These are phyloP conservation scores for Pisolithus tinctorius DNA, from an alignment of 768 basidiomycete genomes.

Conservation along the genomic window DNA sequence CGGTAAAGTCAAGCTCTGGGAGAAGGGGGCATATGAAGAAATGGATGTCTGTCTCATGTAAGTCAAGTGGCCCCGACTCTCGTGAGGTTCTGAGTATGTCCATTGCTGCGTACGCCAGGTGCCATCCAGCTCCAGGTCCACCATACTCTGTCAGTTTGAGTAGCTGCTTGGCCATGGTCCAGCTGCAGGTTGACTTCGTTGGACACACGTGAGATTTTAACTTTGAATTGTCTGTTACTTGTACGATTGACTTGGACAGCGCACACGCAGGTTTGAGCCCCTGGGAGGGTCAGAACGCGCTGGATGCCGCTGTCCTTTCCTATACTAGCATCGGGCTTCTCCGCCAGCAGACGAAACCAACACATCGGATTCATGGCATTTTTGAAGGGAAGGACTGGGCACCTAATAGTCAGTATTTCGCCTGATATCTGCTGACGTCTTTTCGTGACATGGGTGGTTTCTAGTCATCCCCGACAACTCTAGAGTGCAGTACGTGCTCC, in stretches of 20 bases:
- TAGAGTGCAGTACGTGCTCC: constrained; percentile 49
- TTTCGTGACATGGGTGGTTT: neutral
- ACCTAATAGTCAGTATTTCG: constrained; percentile 48
- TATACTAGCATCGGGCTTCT: constrained; percentile 76
- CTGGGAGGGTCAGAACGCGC: constrained; percentile 48
- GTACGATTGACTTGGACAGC: constrained; percentile 26
- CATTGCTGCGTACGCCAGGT: too few species aligned
- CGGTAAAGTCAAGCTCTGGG: constrained; percentile 63
- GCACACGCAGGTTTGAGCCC: constrained; percentile 53
- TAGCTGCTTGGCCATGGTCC: constrained; percentile 61
- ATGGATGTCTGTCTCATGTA: constrained; percentile 43
- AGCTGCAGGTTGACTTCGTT: constrained; percentile 54
- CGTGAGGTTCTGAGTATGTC: too few species aligned
- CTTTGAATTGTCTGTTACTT: neutral
- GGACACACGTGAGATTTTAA: constrained; percentile 59
- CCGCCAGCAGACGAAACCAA: constrained; percentile 75
- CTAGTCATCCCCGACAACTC: constrained; percentile 83
- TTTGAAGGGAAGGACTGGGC: constrained; percentile 73
- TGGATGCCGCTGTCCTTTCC: constrained; percentile 83
- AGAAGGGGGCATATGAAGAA: constrained; percentile 70
- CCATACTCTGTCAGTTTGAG: too few species aligned
- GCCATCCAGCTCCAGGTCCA: too few species aligned
- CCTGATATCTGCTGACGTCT: neutral
- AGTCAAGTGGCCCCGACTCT: too few species aligned
- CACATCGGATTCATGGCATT: constrained; percentile 73